Percentiles rank a stretch among this genome's conserved stretches.
Evolutionary conservation across 192 early-diverging fungal species (phyloP).

Genomic region (Coemansia javaensis): DNA sequence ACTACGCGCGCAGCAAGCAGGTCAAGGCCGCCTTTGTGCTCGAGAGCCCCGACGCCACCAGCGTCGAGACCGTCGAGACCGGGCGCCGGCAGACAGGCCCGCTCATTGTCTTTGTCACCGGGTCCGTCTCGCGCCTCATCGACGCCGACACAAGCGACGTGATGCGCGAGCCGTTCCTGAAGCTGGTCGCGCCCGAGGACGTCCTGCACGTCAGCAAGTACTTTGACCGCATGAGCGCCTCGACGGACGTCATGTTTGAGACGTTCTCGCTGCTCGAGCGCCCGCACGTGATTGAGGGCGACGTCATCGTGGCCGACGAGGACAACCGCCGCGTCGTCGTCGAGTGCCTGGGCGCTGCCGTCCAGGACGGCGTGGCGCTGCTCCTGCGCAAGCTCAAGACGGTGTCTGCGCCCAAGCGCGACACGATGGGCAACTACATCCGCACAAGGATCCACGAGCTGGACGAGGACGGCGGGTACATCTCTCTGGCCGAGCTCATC

Average conservation of each 20-base stretch:
- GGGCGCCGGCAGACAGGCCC: slow-evolving; percentile 19
- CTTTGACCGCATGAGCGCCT: slow-evolving; percentile 19
- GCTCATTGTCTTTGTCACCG: slow-evolving; percentile 30
- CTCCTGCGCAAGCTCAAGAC: slow-evolving; percentile 15
- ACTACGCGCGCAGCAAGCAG: slow-evolving; percentile 18
- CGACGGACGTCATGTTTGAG: slow-evolving; percentile 32
- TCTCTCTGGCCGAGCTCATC: too few species aligned
- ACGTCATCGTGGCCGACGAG: slow-evolving; percentile 14
- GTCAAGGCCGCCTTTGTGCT: slow-evolving; percentile 35
- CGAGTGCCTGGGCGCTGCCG: slow-evolving; percentile 25
- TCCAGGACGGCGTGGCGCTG: slow-evolving; percentile 28
- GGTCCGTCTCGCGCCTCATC: slow-evolving; percentile 19
- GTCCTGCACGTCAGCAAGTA: slow-evolving; percentile 18
- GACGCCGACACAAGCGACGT: slow-evolving; percentile 31
- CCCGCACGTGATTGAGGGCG: slow-evolving; percentile 31
- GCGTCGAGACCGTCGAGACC: slow-evolving; percentile 2
- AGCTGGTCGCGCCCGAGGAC: slow-evolving; percentile 34
- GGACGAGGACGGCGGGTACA: too few species aligned
- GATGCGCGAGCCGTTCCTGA: slow-evolving; percentile 23
- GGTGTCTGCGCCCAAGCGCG: slow-evolving; percentile 10
- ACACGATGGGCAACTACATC: slow-evolving; percentile 12
- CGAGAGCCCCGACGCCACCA: slow-evolving; percentile 16
- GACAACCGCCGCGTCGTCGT: slow-evolving; percentile 16
- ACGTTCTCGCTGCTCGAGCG: slow-evolving; percentile 20
- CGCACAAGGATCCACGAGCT: background rate